Percentiles rank a stretch among this genome's conserved stretches.
These are phyloP conservation scores for Coemansia sp. DNA, from an alignment of 192 early-diverging fungal species.

Conservation along the genomic window DNA sequence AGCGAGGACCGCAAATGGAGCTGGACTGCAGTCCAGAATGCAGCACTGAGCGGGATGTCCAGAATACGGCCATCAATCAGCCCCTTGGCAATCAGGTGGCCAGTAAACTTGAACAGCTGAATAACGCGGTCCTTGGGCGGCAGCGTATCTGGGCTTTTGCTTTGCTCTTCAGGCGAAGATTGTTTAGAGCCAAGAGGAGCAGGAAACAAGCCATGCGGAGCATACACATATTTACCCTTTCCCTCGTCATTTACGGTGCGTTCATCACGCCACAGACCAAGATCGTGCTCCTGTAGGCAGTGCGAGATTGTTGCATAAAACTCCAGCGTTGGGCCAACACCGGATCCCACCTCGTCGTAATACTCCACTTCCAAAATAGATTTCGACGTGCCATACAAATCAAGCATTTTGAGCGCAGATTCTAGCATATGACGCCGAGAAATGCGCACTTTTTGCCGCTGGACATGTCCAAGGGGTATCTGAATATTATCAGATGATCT, in stretches of 20 bases:
- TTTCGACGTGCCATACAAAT: conserved; percentile 68
- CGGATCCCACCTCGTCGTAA: conserved; percentile 89
- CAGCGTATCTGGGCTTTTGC: conserved; percentile 21
- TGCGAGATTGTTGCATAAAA: conserved; percentile 82
- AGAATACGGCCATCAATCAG: conserved; percentile 82
- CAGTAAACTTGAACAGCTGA: conserved; percentile 68
- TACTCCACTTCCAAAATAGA: conserved; percentile 90
- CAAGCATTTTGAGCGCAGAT: conserved; percentile 81
- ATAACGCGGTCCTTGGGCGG: conserved; percentile 7
- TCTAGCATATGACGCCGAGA: conserved; percentile 73
- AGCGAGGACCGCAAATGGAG: conserved; percentile 19
- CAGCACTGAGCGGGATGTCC: conserved; percentile 73
- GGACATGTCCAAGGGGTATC: conserved; percentile 65
- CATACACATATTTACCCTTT: conserved; percentile 42
- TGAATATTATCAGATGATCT: conserved; percentile 5
- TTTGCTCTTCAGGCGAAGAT: background rate
- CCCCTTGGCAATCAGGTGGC: conserved; percentile 86
- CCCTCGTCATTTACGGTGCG: background rate
- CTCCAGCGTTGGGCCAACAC: conserved; percentile 87
- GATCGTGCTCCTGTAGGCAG: conserved; percentile 61
- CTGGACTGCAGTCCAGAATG: conserved; percentile 73
- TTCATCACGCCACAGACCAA: conserved; percentile 72
- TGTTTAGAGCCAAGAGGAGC: conserved; percentile 16
- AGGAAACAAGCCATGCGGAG: conserved; percentile 59
- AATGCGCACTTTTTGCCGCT: conserved; percentile 88